Percentiles rank a stretch among this genome's conserved stretches.
Evolutionary conservation across 2,329 filamentous ascomycete genomes (phyloP).

Genomic region (Chaetothyriales sp.): DNA sequence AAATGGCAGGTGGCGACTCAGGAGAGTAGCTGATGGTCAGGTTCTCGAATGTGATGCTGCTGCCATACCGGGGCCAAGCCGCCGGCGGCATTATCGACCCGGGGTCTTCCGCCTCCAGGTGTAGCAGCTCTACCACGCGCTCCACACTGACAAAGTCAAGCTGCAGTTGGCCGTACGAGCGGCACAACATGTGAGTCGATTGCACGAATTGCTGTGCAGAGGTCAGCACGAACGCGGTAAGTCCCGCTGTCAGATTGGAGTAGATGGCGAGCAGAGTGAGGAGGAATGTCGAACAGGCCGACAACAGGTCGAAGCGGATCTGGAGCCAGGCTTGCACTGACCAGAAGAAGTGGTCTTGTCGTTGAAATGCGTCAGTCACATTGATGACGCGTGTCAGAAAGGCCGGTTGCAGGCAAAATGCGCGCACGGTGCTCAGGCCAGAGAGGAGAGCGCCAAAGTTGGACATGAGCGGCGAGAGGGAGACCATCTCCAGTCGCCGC

Average conservation of each 20-base stretch:
- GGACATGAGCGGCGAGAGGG: slow-evolving; percentile 72
- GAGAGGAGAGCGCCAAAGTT: slow-evolving; percentile 83
- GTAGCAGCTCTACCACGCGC: slow-evolving; percentile 64
- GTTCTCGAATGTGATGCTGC: slow-evolving; percentile 60
- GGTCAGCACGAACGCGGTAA: slow-evolving; percentile 71
- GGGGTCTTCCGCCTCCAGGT: slow-evolving; percentile 58
- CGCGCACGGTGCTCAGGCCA: slow-evolving; percentile 71
- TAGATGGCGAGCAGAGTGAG: slow-evolving; percentile 62
- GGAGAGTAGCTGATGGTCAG: slow-evolving; percentile 69
- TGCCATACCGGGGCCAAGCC: slow-evolving; percentile 57
- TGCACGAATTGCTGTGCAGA: slow-evolving; percentile 50
- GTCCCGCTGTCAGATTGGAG: slow-evolving; percentile 57
- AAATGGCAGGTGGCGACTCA: slow-evolving; percentile 57
- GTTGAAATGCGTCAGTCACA: slow-evolving; percentile 77
- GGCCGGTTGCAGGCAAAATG: slow-evolving; percentile 60
- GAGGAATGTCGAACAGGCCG: slow-evolving; percentile 56
- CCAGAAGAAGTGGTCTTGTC: slow-evolving; percentile 95
- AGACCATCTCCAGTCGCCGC: slow-evolving; percentile 75
- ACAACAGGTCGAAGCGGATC: slow-evolving; percentile 60
- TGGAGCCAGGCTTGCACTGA: slow-evolving; percentile 72
- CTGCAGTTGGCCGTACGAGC: slow-evolving; percentile 67
- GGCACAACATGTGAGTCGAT: slow-evolving; percentile 59
- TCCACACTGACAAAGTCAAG: slow-evolving; percentile 89
- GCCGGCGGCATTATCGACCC: slow-evolving; percentile 56
- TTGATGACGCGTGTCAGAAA: slow-evolving; percentile 68